A percentile compares a stretch with the other conserved stretches of the same genome.
phyloP scores from a whole-genome alignment of 2,329 filamentous ascomycete genomes.

The Ascochyta viciae-villosae region DNA sequence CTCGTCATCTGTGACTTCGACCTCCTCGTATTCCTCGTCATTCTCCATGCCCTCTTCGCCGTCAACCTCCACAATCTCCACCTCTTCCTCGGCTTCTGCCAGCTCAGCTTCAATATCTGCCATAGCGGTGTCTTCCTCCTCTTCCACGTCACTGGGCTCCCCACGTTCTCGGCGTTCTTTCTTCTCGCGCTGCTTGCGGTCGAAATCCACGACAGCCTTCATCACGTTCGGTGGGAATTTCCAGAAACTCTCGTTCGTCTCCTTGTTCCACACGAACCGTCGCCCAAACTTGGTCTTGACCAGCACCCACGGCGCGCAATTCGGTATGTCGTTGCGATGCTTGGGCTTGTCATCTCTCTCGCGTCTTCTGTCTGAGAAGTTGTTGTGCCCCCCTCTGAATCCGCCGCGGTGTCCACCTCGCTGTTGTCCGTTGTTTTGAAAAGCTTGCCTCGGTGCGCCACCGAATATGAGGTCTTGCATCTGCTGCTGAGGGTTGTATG shows the following conservation, averaged over 20 bases:
- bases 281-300: constrained; percentile 92
- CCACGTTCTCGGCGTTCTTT: constrained; percentile 61
- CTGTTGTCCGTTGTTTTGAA: constrained; percentile 22
- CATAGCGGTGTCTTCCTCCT: constrained; percentile 37
- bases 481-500: constrained; percentile 47
- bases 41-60: constrained; percentile 57
- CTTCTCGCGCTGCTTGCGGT: constrained; percentile 73
- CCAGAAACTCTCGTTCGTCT: constrained; percentile 91
- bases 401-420: constrained; percentile 49
- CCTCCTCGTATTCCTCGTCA: constrained; percentile 78
- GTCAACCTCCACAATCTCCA: constrained; percentile 43
- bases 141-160: constrained; percentile 47
- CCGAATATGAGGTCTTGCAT: constrained; percentile 58
- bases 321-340: constrained; percentile 78
- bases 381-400: constrained; percentile 58
- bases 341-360: constrained; percentile 81
- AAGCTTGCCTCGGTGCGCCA: constrained; percentile 30
- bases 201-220: constrained; percentile 73
- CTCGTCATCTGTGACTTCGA: constrained; percentile 72
- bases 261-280: constrained; percentile 87
- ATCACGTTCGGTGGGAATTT: constrained; percentile 88
- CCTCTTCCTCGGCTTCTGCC: constrained; percentile 39
- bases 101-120: constrained; percentile 45
- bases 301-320: constrained; percentile 84
- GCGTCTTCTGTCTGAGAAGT: constrained; percentile 66